Conservation (phyloP, 73 alveolate genomes). For the Tetrahymena elliotti region DNA sequence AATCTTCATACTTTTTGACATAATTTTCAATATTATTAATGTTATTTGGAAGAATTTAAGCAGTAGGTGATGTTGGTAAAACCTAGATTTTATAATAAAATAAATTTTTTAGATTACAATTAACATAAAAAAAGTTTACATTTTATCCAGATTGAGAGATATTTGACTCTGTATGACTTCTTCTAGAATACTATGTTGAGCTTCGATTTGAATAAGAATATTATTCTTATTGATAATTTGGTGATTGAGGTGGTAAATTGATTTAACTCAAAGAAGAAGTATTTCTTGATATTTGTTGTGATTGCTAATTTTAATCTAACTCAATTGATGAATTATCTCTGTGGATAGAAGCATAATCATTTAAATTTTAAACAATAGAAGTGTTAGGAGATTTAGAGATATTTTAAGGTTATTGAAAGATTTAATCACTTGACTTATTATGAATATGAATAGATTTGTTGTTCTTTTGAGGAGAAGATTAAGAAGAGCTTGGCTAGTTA, state of each 20-base stretch:
- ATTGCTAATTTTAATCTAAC: background rate
- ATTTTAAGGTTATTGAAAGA: background rate
- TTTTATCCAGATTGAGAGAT: background rate
- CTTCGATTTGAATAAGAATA: background rate
- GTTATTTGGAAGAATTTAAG: background rate
- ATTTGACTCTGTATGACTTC: background rate
- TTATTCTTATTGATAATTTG: background rate
- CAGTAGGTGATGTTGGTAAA: background rate
- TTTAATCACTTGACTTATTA: background rate
- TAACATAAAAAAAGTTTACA: background rate
- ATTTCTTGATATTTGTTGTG: background rate
- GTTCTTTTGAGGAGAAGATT: background rate
- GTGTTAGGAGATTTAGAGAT: background rate
- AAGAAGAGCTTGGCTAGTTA: background rate
- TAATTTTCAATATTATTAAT: background rate
- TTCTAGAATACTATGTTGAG: background rate
- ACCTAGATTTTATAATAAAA: background rate
- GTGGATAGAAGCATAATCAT: background rate
- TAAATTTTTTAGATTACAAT: background rate
- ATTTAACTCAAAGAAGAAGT: background rate
- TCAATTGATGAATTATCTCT: background rate
- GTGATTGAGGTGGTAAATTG: background rate
- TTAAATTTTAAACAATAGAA: background rate
- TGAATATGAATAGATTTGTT: background rate
- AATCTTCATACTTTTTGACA: background rate